Base-by-base conservation (phyloP, 345 rosid species). In the Pistacia vera region DNA sequence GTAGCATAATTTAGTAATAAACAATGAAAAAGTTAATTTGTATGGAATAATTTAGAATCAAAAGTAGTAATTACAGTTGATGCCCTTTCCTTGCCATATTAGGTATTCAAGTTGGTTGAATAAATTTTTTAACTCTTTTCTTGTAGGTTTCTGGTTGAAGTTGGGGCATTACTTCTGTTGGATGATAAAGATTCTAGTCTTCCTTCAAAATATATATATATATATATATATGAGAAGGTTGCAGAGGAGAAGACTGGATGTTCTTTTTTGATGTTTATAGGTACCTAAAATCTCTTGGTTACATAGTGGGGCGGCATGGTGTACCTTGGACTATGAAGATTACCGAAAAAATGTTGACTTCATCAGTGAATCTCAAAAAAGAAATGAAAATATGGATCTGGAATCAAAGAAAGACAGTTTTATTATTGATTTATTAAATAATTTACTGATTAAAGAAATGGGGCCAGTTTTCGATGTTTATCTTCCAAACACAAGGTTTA, bases 401-500 rank as follows among this genome's bases (percentile, higher is more conserved):
- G 73, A 78, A 35, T n/a, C 56, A 1, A 58, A 70, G 49, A 81
- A 63, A 51, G 30, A 57, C 11, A 56, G 75, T 72, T 35, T 35
- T 7, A 22, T 88, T 6, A 61, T 78, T 8, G 75, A 83, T 70
- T 77, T 77, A 71, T 82, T 92, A 46, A 73, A 65, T 77, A 83
- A 77, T 75, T 72, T 90, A 83, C 90, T 75, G 68, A 67, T 93
- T 25, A 30, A 30, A 30, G 33, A 30, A 30, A 2, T 30, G 33
- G 82, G 68, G 63, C 84, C 84, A 0, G 89, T 78, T 79, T 95
- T 90, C 71, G 90, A 92, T 54, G 88, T 93, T 77, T 92, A 86
- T 86, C 89, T 86, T 70, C 99, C 97, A 28, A 90, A 95, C 49
- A 87, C 95, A 81, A 88, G 83, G 71, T 95, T 92, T 82, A 92